Base-by-base conservation (phyloP, 2,329 filamentous ascomycete species). In the Aspergillus sp. region DNA sequence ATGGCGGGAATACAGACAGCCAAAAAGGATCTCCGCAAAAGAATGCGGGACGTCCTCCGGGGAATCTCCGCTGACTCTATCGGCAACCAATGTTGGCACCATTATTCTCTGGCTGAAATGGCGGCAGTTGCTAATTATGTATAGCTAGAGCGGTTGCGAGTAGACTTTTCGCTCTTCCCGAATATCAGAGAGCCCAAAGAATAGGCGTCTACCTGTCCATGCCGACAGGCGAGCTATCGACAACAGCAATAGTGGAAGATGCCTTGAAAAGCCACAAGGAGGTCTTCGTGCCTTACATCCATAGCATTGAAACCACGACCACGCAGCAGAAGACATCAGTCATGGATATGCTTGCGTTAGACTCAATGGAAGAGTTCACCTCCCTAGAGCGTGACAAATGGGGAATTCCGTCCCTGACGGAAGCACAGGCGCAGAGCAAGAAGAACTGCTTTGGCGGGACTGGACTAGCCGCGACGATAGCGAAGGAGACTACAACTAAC, bases 331-430 rank as follows among this genome's bases (percentile, higher is more conserved):
- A 86, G 6, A 77, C 69, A 5, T 90, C 90, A 15, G 83, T 95
- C 54, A 99, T 99, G 95, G 92, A 97, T 70, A 98, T 99, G 95
- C 85, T 99, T 21, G 86, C 86, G 61, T 80, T 99, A 41, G 79
- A 82, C 56, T 88, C 86, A 24, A 73, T 91, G 51, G 77, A 84
- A 27, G 95, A 99, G 72, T 96, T 93, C 73, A 85, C 91, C 62
- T 84, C 84, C 23, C 79, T 98, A 59, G 77, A 86, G 68, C 82
- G 83, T 41, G 95, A 99, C 75, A 86, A 84, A 71, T 99, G 95
- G 95, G 93, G 92, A 9, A 99, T 99, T 63, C 95, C 95, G n/a
- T 93, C 90, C 33, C 84, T 96, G 57, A 82, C 86, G 59, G 78
- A 82, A 50, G 79, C 83, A 19, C 89, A 89, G 2, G 81, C 96